Percentiles rank a stretch among this genome's conserved stretches.
phyloP scores from a whole-genome alignment of 148 eudicot species.

The Dianthus caryophyllus region DNA sequence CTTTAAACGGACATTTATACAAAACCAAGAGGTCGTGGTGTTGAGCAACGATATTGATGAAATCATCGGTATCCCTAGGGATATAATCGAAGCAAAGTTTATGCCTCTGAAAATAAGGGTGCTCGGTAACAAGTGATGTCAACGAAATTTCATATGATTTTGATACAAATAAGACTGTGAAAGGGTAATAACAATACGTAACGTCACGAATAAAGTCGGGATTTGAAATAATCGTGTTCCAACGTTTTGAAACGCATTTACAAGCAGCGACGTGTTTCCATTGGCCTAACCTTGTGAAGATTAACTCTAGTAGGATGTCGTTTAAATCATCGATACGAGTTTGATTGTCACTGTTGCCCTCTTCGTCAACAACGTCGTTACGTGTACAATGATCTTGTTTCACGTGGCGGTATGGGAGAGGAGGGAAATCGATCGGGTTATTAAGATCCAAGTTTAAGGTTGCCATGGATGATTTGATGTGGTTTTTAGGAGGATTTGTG shows the following conservation, averaged over 20 bases:
- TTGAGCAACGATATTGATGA: not conserved
- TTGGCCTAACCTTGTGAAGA: not conserved
- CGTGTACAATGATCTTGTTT: not conserved
- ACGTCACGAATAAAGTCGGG: not conserved
- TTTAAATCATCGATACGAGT: not conserved
- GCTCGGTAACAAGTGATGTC: not conserved
- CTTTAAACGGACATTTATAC: not conserved
- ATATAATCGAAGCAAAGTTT: not conserved
- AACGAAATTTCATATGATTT: not conserved
- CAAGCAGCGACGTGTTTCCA: not conserved
- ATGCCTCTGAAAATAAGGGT: slow-evolving; percentile 1
- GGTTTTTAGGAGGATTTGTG: too few species aligned
- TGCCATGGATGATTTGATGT: too few species aligned
- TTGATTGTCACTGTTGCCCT: not conserved
- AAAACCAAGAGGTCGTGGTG: slow-evolving; percentile 1
- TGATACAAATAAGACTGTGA: not conserved
- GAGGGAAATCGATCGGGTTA: too few species aligned
- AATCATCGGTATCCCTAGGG: not conserved
- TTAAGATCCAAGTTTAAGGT: too few species aligned
- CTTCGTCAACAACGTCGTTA: not conserved
- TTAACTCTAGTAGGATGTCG: not conserved
- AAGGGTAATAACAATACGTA: not conserved
- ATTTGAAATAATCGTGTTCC: slow-evolving; percentile 7
- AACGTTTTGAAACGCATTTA: not conserved
- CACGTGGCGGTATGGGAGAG: too few species aligned